Evolutionary conservation across 768 basidiomycete genomes (phyloP).

Genomic region (Termitomyces sp.): DNA sequence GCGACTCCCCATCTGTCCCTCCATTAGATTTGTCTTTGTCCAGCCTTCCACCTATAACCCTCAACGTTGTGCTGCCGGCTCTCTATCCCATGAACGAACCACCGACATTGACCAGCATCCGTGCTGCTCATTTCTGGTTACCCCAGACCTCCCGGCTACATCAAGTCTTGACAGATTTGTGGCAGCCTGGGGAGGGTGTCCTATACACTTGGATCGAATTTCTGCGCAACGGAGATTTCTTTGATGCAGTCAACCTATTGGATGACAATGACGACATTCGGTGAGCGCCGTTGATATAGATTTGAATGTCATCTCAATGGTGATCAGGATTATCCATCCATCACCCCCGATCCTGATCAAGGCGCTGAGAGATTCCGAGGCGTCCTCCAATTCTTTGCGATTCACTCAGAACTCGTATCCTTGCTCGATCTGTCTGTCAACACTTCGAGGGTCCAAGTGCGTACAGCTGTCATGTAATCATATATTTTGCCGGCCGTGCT

Average conservation of each 20-base stretch:
- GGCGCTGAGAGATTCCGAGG: constrained; percentile 44
- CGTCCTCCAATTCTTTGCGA: constrained; percentile 34
- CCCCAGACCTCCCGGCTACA: constrained; percentile 32
- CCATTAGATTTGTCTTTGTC: constrained; percentile 31
- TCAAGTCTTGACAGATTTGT: constrained; percentile 43
- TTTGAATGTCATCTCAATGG: constrained; percentile 3
- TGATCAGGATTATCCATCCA: constrained; percentile 47
- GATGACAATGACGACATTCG: constrained; percentile 27
- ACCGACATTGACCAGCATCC: constrained; percentile 50
- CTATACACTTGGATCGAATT: constrained; percentile 72
- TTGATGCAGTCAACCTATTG: constrained; percentile 37
- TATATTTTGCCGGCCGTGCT: constrained; percentile 79
- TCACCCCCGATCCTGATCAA: constrained; percentile 48
- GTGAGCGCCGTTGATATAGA: constrained; percentile 22
- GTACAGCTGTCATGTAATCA: constrained; percentile 67
- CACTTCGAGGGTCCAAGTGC: constrained; percentile 72
- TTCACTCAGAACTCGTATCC: constrained; percentile 64
- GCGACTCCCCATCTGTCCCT: constrained; percentile 3
- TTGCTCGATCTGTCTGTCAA: constrained; percentile 74
- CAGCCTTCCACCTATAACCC: constrained; percentile 57
- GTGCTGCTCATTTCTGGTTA: constrained; percentile 58
- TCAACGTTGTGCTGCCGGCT: constrained; percentile 48
- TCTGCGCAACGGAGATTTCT: constrained; percentile 62
- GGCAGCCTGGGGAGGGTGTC: constrained; percentile 55
- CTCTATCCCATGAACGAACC: constrained; percentile 50